Conservation (phyloP, 306 rosid genomes). For the Cicer pinnatifidum region DNA sequence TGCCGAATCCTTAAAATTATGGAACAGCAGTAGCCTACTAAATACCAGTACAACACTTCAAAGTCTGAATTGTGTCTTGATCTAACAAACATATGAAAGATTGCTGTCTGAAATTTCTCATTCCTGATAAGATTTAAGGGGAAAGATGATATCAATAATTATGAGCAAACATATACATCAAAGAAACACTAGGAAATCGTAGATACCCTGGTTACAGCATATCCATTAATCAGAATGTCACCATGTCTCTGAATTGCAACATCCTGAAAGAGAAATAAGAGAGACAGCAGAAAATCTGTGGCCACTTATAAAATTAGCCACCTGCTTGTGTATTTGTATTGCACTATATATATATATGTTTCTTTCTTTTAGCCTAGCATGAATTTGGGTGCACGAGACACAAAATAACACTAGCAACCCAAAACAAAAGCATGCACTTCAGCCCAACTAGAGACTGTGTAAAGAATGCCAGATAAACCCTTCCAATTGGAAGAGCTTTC, state of each 20-base stretch:
- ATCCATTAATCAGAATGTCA: conserved; percentile 49
- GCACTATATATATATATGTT: conserved; percentile 50
- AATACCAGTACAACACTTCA: conserved; percentile 52
- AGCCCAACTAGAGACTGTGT: conserved; percentile 89
- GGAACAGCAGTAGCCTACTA: conserved; percentile 54
- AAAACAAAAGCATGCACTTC: conserved; percentile 96
- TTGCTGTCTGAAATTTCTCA: conserved; percentile 55
- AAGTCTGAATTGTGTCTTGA: conserved; percentile 51
- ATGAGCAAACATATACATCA: conserved; percentile 15
- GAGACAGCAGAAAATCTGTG: conserved; percentile 64
- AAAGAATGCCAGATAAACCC: conserved; percentile 80
- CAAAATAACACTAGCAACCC: conserved; percentile 73
- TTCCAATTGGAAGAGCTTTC: conserved; percentile 71
- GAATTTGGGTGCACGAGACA: conserved; percentile 52
- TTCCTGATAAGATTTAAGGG: conserved; percentile 54
- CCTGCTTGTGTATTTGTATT: conserved; percentile 62
- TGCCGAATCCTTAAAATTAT: conserved; percentile 56
- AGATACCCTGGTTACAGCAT: conserved; percentile 60
- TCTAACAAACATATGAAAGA: conserved; percentile 55
- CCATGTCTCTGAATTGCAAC: conserved; percentile 55
- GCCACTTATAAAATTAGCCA: conserved; percentile 77
- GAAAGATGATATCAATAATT: conserved; percentile 41
- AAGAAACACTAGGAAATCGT: conserved; percentile 29
- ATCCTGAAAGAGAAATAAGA: conserved; percentile 57
- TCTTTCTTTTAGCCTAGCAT: conserved; percentile 54